Conservation (phyloP, 495 filamentous ascomycete species). For the Xylaria nigripes region DNA sequence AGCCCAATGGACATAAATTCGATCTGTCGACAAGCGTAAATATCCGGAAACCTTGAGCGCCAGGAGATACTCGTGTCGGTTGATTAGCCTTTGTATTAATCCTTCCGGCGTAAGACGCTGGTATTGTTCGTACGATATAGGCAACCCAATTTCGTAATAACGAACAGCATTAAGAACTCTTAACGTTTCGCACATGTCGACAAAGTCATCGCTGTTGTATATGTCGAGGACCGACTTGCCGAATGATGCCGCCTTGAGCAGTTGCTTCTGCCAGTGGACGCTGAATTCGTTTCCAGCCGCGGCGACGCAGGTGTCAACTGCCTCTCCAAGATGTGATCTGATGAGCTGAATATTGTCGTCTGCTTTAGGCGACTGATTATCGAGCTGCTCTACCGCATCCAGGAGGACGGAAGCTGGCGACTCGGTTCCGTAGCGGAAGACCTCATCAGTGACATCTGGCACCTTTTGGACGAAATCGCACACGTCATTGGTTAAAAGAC, state of each 20-base stretch:
- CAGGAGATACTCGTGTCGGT: slow-evolving; percentile 82
- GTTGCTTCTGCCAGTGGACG: slow-evolving; percentile 84
- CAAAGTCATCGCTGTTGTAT: slow-evolving; percentile 96
- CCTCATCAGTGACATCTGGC: slow-evolving; percentile 76
- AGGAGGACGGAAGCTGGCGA: slow-evolving; percentile 83
- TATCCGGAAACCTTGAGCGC: slow-evolving; percentile 87
- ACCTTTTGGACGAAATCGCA: slow-evolving; percentile 96
- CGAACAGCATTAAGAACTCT: slow-evolving; percentile 87
- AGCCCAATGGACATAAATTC: slow-evolving; percentile 94
- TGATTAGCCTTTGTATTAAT: slow-evolving; percentile 75
- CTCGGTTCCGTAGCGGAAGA: slow-evolving; percentile 79
- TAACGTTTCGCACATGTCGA: slow-evolving; percentile 93
- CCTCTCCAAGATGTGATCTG: slow-evolving; percentile 72
- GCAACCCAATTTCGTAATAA: slow-evolving; percentile 83
- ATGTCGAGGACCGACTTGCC: slow-evolving; percentile 95
- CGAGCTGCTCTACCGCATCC: slow-evolving; percentile 84
- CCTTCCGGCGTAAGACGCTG: slow-evolving; percentile 81
- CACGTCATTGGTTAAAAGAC: slow-evolving; percentile 79
- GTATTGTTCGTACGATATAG: slow-evolving; percentile 85
- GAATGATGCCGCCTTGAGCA: slow-evolving; percentile 91
- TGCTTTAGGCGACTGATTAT: slow-evolving; percentile 90
- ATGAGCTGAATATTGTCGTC: slow-evolving; percentile 97
- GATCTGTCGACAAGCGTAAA: slow-evolving; percentile 75
- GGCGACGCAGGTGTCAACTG: slow-evolving; percentile 74
- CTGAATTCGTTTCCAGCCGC: slow-evolving; percentile 90